phyloP scores from a whole-genome alignment of 108 stramenopile species.

The Stephanodiscus triporus region DNA sequence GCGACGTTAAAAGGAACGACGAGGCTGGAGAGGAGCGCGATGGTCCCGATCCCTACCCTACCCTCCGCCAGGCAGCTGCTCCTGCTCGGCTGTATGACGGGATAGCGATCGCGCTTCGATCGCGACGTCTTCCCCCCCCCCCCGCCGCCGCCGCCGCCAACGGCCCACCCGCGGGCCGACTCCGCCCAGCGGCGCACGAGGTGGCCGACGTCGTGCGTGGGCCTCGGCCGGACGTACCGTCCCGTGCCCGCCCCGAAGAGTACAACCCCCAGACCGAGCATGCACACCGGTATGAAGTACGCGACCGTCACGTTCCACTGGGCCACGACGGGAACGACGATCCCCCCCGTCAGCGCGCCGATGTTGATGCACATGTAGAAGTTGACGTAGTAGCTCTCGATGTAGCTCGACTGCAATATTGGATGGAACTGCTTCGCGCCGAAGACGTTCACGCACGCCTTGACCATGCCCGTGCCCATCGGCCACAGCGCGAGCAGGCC shows the following conservation, averaged over 20 bases:
- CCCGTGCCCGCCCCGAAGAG: slow-evolving; percentile 67
- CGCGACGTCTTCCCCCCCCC: slow-evolving; percentile 1
- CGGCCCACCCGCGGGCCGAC: background rate
- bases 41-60: slow-evolving; percentile 50
- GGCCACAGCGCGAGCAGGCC: slow-evolving; percentile 79
- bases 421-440: slow-evolving; percentile 92
- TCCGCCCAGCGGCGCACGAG: slow-evolving; percentile 19
- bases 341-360: slow-evolving; percentile 82
- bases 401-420: slow-evolving; percentile 72
- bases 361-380: slow-evolving; percentile 93
- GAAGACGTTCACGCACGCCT: slow-evolving; percentile 85
- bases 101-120: slow-evolving; percentile 8
- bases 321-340: slow-evolving; percentile 74
- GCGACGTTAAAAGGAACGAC: slow-evolving; percentile 87
- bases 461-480: slow-evolving; percentile 85
- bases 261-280: slow-evolving; percentile 64
- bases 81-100: slow-evolving; percentile 13
- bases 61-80: background rate
- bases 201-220: slow-evolving; percentile 24
- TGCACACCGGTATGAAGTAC: slow-evolving; percentile 75
- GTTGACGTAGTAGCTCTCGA: slow-evolving; percentile 85
- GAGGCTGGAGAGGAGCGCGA: slow-evolving; percentile 57
- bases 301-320: slow-evolving; percentile 76
- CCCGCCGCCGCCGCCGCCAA: background rate
- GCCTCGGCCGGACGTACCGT: slow-evolving; percentile 66